Conservation (phyloP, 1,284 basidiomycete genomes). For the Microbotryum silenes-acaulis region DNA sequence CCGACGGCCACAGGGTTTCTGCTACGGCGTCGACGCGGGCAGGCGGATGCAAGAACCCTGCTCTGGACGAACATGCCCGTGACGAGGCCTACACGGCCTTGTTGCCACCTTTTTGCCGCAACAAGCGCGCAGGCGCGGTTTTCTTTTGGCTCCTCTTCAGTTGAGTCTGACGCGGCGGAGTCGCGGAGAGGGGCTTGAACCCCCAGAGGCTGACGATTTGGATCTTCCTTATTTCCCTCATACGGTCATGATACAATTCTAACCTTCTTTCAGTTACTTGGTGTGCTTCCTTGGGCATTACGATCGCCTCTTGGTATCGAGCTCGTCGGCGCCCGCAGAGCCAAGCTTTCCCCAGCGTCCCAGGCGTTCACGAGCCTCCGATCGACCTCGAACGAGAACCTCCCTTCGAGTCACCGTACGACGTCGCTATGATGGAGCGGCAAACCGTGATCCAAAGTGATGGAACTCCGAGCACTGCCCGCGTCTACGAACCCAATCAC, state of each 20-base stretch:
- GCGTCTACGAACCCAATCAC: too few relatives aligned
- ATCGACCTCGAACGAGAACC: slow-evolving; percentile 7
- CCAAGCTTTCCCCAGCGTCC: slow-evolving; percentile 4
- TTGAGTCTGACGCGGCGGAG: neutral
- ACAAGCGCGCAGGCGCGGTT: slow-evolving; percentile 33
- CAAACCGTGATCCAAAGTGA: neutral
- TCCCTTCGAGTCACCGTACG: slow-evolving; percentile 7
- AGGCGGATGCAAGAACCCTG: slow-evolving; percentile 31
- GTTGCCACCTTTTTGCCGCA: slow-evolving; percentile 28
- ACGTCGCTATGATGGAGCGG: neutral
- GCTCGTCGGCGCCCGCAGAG: too few relatives aligned
- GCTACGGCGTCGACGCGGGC: slow-evolving; percentile 28
- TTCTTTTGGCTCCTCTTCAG: slow-evolving; percentile 33
- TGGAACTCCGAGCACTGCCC: neutral
- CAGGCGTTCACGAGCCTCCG: slow-evolving; percentile 10
- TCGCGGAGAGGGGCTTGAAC: neutral
- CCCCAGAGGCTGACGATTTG: neutral
- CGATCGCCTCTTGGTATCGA: too few relatives aligned
- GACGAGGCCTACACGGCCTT: slow-evolving; percentile 25
- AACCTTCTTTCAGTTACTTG: neutral
- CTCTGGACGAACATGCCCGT: slow-evolving; percentile 27
- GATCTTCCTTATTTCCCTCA: neutral
- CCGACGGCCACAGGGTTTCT: slow-evolving; percentile 14
- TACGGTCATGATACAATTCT: neutral
- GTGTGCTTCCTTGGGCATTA: neutral